Evolutionary conservation across 176 grass and related monocot genomes (phyloP), one percentile per base, ranked within the genome.

Genomic region (Carex myosuroides): DNA sequence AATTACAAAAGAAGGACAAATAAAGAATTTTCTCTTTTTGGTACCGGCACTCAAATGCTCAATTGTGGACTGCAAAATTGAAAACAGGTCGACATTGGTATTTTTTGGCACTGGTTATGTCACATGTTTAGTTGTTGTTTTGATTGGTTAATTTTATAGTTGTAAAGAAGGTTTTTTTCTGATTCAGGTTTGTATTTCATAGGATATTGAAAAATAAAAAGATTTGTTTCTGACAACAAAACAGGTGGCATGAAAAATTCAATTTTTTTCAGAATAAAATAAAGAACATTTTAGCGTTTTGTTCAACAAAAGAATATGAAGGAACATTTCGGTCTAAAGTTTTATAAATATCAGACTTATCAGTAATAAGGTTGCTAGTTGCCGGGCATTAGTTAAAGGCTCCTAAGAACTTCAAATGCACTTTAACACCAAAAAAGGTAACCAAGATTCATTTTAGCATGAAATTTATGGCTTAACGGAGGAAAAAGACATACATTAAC

Each of bases 401-500:
- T 32, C 13, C n/a, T 73, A 12, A 2, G 12, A 21, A 73, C 70
- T 52, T 73, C 41, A 73, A 66, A 32, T 55, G 46, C 70, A 50
- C 10, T 73, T 50, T n/a, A 50, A 16, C 26, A 35, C 14, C 13
- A 62, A 62, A 62, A 62, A 62, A 9, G 42, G 14, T 70, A 39
- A 76, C 20, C 4, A 54, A 76, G 24, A 32, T 30, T 32, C 12
- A 29, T 16, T 74, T 85, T 85, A 7, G 24, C 11, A 26, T 61
- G 11, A 22, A 32, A 59, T 64, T 60, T 13, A 53, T 84, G 71
- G 70, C 14, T 85, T 37, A 53, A 33, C 9, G 9, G 3, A 78
- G 41, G 3, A 78, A 85, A 79, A 79, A 41, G 35, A 62, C 54
- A 53, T 63, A 82, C 55, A 87, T 54, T 53, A 12, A 50, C 64